Conservation (phyloP, 2,329 filamentous ascomycete genomes). For the Dothideomycetes sp. region DNA sequence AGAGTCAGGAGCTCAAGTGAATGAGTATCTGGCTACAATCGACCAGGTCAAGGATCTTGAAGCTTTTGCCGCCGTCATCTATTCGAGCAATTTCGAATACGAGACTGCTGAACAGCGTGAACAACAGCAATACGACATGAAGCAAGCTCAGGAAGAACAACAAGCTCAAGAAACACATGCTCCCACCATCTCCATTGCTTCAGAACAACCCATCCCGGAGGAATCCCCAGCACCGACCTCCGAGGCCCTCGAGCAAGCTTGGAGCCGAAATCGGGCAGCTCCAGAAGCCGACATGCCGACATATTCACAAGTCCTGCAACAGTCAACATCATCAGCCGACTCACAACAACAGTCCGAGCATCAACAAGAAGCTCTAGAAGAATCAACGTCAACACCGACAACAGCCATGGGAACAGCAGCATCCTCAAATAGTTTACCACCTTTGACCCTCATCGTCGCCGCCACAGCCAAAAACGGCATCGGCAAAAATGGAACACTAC, state of each 20-base stretch:
- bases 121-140: background rate
- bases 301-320: slow-evolving; percentile 5
- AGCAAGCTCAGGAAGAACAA: no score
- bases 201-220: background rate
- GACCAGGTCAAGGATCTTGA: slow-evolving; percentile 68
- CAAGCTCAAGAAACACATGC: no score
- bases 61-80: slow-evolving; percentile 78
- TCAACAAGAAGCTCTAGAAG: slow-evolving; percentile 1
- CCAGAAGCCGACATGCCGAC: slow-evolving; percentile 1
- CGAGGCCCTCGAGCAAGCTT: slow-evolving; percentile 8
- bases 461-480: slow-evolving; percentile 84
- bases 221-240: background rate
- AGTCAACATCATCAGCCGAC: slow-evolving; percentile 3
- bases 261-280: background rate
- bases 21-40: slow-evolving; percentile 53
- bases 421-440: slow-evolving; percentile 11
- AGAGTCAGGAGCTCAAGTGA: slow-evolving; percentile 28
- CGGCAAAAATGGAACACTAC: slow-evolving; percentile 65
- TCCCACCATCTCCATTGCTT: no score
- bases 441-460: slow-evolving; percentile 84
- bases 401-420: slow-evolving; percentile 6
- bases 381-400: background rate
- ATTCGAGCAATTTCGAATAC: slow-evolving; percentile 67
- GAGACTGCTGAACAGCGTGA: slow-evolving; percentile 31
- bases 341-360: background rate